Evolutionary conservation across 371 early-diverging fungal genomes (phyloP), one percentile per base, ranked within the genome.

Genomic region (Zancudomyces culisetae): DNA sequence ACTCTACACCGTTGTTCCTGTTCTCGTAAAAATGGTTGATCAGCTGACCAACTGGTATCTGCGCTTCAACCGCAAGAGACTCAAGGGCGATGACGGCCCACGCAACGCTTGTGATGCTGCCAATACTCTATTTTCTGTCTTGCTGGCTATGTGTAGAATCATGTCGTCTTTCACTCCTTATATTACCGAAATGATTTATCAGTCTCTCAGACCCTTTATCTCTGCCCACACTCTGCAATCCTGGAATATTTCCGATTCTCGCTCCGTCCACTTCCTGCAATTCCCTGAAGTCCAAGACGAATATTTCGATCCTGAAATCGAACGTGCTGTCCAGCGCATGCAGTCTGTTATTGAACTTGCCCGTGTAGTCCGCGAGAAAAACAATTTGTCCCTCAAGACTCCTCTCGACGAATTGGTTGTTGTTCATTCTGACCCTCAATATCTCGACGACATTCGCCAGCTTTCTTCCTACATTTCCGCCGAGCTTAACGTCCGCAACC

Each of bases 101-200:
- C 87, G 87, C 46, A 94, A 93, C 58, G 80, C 89, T 29, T 69
- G 73, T 39, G 68, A 73, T 51, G 86, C 96, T 21, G 74, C 93
- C 69, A 87, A 85, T 69, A 86, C 94, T 13, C 78, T 99, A 54
- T 89, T 83, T 60, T 90, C 96, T 69, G 88, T 98, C 12, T 70
- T 99, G 43, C 81, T 80, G 63, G 89, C 88, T 10, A 70, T 99
- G 63, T 81, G 85, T 63, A 80, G 81, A 51, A 76, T 88, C 62
- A 94, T 99, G 98, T 86, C 98, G 40, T 91, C 99, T 24, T 99
- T 99, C 77, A 91, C 98, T 24, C 99, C 99, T 18, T 99, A 91
- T 81, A 75, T 99, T 69, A 78, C 87, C 48, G 99, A 99, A 77
- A 87, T 77, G 74, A 94, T 94, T 82, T 99, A 91, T 73, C 98